Evolutionary conservation across 306 rosid species (phyloP).

Genomic region (Arachis hypogaea): DNA sequence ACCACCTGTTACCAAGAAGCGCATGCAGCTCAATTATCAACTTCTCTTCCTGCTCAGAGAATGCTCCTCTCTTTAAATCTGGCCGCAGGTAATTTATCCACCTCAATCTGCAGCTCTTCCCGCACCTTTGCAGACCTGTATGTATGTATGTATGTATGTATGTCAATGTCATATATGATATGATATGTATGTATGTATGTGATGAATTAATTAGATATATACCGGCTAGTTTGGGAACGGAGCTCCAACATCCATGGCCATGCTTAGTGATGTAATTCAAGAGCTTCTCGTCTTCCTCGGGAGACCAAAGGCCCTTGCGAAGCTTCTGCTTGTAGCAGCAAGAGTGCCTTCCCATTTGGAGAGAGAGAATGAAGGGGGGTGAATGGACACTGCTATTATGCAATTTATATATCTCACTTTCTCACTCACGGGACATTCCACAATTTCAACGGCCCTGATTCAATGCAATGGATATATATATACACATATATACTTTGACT

Average conservation of each 20-base stretch:
- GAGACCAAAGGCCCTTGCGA: constrained; percentile 98
- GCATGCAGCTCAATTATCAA: constrained; percentile 87
- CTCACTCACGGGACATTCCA: constrained; percentile 46
- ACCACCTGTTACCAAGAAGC: constrained; percentile 92
- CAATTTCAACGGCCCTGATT: constrained; percentile 51
- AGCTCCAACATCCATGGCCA: constrained; percentile 99
- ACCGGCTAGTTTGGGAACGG: constrained; percentile 97
- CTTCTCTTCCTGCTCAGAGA: constrained; percentile 85
- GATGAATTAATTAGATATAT: neutral
- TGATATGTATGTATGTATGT: no score
- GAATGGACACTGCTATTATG: constrained; percentile 48
- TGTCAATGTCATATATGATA: no score
- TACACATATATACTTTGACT: constrained; percentile 44
- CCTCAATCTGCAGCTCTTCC: constrained; percentile 93
- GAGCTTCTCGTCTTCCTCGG: constrained; percentile 98
- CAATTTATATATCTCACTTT: constrained; percentile 37
- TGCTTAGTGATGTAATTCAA: constrained; percentile 79
- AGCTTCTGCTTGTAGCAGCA: constrained; percentile 98
- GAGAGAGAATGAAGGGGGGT: neutral
- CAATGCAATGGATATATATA: constrained; percentile 32
- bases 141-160: no score
- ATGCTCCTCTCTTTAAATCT: constrained; percentile 95
- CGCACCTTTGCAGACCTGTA: constrained; percentile 90
- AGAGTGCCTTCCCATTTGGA: constrained; percentile 90
- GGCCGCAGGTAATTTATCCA: constrained; percentile 97